phyloP scores from a whole-genome alignment of 345 rosid genomes.

The Eucalyptus curtisii region DNA sequence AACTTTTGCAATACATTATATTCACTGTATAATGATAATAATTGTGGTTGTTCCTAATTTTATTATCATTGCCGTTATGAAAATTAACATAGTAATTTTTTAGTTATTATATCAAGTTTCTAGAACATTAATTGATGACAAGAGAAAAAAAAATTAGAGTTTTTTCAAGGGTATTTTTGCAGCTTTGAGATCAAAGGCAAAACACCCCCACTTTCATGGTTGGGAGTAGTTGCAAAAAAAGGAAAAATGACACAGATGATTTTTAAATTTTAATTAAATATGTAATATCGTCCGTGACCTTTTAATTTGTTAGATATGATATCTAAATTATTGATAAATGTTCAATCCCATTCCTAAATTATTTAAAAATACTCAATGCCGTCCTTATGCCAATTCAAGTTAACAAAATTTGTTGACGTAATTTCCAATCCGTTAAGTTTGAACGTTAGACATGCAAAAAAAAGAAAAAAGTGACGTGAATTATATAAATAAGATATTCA shows the following conservation, averaged over 20 bases:
- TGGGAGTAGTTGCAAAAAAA: rapidly evolving
- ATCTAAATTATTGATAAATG: too few species aligned
- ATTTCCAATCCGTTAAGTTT: not conserved
- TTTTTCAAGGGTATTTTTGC: not conserved
- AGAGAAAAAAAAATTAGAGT: not conserved
- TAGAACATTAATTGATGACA: not conserved
- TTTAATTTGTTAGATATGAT: not conserved
- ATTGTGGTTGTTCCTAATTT: not conserved
- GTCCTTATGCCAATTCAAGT: not conserved
- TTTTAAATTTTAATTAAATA: not conserved
- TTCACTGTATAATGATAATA: not conserved
- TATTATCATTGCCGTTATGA: not conserved
- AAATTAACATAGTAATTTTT: not conserved
- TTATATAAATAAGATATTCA: not conserved
- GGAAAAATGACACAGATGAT: not conserved
- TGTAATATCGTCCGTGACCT: rapidly evolving
- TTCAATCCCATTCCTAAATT: too few species aligned
- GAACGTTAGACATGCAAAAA: not conserved
- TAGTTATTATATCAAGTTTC: not conserved
- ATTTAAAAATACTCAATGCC: not conserved
- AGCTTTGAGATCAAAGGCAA: not conserved
- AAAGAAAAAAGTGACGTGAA: not conserved
- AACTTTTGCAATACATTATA: not conserved
- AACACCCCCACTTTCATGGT: not conserved
- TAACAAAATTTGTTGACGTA: not conserved